A percentile compares a stretch with the other conserved stretches of the same genome.
phyloP scores from a whole-genome alignment of 2,329 filamentous ascomycete genomes.

The Bipolaris sorokiniana region DNA sequence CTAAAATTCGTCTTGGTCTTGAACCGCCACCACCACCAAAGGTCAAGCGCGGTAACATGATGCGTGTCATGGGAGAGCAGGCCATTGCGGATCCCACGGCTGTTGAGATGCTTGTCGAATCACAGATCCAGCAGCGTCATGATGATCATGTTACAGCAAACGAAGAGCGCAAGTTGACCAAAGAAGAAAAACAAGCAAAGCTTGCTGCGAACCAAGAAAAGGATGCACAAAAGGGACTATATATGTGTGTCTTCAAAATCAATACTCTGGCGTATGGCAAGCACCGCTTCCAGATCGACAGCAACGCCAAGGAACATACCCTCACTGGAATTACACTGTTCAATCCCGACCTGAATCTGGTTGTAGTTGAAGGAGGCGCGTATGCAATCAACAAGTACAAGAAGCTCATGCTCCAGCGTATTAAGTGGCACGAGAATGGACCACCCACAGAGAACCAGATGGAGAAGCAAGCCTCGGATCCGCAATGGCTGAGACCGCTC shows the following conservation, averaged over 20 bases:
- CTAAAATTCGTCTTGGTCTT: constrained; percentile 90
- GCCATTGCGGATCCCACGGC: constrained; percentile 96
- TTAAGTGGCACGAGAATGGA: constrained; percentile 92
- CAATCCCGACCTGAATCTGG: constrained; percentile 84
- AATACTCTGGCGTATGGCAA: constrained; percentile 88
- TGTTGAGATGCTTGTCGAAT: constrained; percentile 91
- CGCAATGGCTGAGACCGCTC: constrained; percentile 77
- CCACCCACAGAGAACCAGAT: constrained; percentile 66
- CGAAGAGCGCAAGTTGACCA: constrained; percentile 83
- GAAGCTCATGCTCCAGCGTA: constrained; percentile 90
- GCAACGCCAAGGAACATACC: constrained; percentile 87
- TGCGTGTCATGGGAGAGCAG: constrained; percentile 93
- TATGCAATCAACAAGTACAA: constrained; percentile 84
- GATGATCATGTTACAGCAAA: constrained; percentile 79
- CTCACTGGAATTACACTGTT: constrained; percentile 91
- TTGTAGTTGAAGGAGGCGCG: constrained; percentile 89
- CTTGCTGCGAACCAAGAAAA: constrained; percentile 80
- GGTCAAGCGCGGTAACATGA: constrained; percentile 96
- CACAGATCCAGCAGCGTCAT: constrained; percentile 86
- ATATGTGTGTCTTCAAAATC: constrained; percentile 87
- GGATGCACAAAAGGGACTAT: constrained; percentile 85
- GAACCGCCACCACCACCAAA: constrained; percentile 91
- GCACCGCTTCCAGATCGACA: constrained; percentile 89
- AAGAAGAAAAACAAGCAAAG: constrained; percentile 87
- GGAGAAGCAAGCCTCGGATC: constrained; percentile 66